phyloP scores from a whole-genome alignment of 306 rosid species.

The Crotalaria pallida region DNA sequence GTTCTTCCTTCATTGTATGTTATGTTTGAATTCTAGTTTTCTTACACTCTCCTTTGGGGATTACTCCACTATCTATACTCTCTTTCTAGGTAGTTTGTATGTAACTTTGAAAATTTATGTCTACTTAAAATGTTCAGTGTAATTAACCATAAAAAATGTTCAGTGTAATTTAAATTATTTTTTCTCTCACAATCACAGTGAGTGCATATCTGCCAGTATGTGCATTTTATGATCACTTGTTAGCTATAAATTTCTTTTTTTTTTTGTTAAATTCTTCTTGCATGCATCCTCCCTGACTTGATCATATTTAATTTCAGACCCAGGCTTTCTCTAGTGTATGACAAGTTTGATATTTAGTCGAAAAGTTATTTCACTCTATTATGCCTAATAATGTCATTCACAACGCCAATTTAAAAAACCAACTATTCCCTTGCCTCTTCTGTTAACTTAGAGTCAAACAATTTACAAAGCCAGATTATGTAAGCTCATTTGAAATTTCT shows the following conservation, averaged over 20 bases:
- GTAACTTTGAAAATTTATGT: not conserved
- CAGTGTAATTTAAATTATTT: not conserved
- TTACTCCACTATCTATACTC: not conserved
- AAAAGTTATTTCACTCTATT: slow-evolving; percentile 1
- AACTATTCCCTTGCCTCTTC: not conserved
- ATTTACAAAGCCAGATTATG: not conserved
- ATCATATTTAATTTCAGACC: slow-evolving; percentile 1
- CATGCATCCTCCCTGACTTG: not conserved
- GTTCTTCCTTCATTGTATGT: not conserved
- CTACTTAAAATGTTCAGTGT: not conserved
- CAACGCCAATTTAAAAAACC: not conserved
- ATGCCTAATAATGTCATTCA: not conserved
- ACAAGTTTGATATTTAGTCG: not conserved
- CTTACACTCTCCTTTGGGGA: not conserved
- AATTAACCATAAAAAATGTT: not conserved
- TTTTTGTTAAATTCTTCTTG: slow-evolving; percentile 6
- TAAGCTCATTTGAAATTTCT: not conserved
- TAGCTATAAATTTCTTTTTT: slow-evolving; percentile 4
- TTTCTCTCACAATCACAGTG: not conserved
- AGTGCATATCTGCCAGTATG: not conserved
- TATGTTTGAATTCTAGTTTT: not conserved
- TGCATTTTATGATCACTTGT: not conserved
- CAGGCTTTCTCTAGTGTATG: not conserved
- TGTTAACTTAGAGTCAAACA: not conserved
- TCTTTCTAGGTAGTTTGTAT: not conserved